Base-by-base conservation (phyloP, 805 yeast genomes). In the Candida ulmi region DNA sequence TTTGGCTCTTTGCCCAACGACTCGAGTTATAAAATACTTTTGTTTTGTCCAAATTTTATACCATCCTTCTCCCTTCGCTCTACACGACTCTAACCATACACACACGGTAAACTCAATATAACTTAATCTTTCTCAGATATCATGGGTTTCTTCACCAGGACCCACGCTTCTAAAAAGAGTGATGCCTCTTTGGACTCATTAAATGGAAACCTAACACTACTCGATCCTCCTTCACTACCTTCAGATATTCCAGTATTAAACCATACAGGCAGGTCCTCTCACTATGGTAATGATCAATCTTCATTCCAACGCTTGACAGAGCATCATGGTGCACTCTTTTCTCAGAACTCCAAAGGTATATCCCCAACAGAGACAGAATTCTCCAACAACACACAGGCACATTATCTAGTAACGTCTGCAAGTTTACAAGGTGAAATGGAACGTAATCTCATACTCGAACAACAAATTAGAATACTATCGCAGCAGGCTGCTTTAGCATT, bases 401-500 rank as follows among this genome's bases (percentile, higher is more conserved):
- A n/a, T 16, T 27, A 19, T 26, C 15, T 28, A 6, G 39, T 33
- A 28, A 48, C 48, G 15, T 47, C 48, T 4, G 45, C 42, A 21
- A 50, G 54, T 0, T 15, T 53, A 5, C 48, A 47, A 32, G 60
- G 59, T 25, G 60, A 55, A 27, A 43, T 52, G 17, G 51, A 53
- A 30, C 44, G 60, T 30, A 54, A 55, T 19, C 11, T 46, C n/a
- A 46, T 54, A 13, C 35, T 55, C 13, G 60, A 55, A 35, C 51
- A 55, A 34, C 60, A 55, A 28, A 42, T 55, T 13, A 43, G 45
- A 32, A 41, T 50, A 30, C 37, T 55, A 11, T 44, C 56, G 6
- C 50, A 46, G 9, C 59, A 55, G 18, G 60, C 59, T 11, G 48
- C 58, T 1, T 9, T 40, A 32, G 58, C 58, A 4, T 39, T 55